Conservation (phyloP, 805 yeast species). For the Metschnikowia kofuensis region DNA sequence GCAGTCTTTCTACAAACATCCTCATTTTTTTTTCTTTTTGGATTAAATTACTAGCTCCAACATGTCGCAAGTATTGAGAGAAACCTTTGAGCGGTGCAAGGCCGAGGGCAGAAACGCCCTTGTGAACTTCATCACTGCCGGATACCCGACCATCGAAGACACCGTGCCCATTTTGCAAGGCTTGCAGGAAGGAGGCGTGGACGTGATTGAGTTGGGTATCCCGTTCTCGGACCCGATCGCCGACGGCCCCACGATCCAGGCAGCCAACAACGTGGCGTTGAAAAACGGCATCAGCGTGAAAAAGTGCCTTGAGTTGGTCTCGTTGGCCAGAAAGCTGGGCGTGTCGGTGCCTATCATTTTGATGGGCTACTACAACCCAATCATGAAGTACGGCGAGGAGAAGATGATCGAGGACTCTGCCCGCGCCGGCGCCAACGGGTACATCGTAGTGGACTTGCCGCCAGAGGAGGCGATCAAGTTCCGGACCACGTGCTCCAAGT, state of each 20-base stretch:
- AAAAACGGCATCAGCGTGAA: slow-evolving; percentile 75
- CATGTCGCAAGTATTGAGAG: slow-evolving; percentile 56
- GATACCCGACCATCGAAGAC: slow-evolving; percentile 83
- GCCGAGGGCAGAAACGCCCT: slow-evolving; percentile 77
- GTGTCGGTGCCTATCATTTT: slow-evolving; percentile 84
- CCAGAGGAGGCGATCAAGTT: slow-evolving; percentile 95
- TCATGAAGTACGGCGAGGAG: slow-evolving; percentile 85
- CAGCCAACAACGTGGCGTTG: slow-evolving; percentile 78
- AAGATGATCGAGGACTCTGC: slow-evolving; percentile 75
- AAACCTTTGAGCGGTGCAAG: slow-evolving; percentile 59
- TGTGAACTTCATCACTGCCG: slow-evolving; percentile 92
- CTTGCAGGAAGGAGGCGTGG: slow-evolving; percentile 94
- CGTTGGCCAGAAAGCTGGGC: slow-evolving; percentile 75
- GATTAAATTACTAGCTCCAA: neutral
- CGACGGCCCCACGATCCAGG: slow-evolving; percentile 96
- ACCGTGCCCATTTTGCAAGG: slow-evolving; percentile 84
- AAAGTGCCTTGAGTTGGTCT: slow-evolving; percentile 67
- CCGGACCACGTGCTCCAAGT: slow-evolving; percentile 64
- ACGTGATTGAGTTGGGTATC: slow-evolving; percentile 89
- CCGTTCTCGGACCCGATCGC: slow-evolving; percentile 99
- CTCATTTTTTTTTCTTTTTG: no score
- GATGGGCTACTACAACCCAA: slow-evolving; percentile 98
- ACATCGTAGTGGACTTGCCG: slow-evolving; percentile 91
- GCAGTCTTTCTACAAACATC: no score
- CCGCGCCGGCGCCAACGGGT: slow-evolving; percentile 91